These are phyloP conservation scores for Marasmius tenuissimus DNA, from an alignment of 1,284 basidiomycete genomes.

Conservation along the genomic window DNA sequence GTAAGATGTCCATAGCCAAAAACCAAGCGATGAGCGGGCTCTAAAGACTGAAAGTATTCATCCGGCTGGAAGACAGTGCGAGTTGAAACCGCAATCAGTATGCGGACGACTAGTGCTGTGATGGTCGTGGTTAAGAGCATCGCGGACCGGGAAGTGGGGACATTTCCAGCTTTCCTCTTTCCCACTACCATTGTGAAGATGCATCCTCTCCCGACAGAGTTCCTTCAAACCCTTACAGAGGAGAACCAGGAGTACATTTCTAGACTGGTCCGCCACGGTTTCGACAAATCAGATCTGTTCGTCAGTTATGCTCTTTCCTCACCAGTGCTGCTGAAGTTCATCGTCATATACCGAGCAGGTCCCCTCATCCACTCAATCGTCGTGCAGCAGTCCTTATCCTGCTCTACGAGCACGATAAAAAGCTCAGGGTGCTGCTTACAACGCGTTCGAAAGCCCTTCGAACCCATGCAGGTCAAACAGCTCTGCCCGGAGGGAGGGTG, in stretches of 20 bases:
- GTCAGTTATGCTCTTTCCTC: neutral
- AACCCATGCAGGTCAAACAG: neutral
- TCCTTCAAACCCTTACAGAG: neutral
- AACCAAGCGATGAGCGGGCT: conserved; percentile 86
- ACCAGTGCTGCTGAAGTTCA: neutral
- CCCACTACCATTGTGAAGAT: neutral
- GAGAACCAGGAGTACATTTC: neutral
- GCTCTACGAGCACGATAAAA: neutral
- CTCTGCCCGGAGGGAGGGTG: neutral
- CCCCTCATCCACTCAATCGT: neutral
- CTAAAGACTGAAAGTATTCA: conserved; percentile 95
- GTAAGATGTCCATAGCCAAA: conserved; percentile 93
- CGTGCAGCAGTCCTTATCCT: neutral
- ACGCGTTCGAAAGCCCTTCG: neutral
- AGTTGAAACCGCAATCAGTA: conserved; percentile 67
- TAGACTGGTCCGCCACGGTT: neutral
- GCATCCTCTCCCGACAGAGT: neutral
- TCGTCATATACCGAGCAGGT: neutral
- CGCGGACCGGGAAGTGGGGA: neutral
- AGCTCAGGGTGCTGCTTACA: neutral
- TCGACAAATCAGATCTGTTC: neutral
- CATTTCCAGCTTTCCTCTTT: neutral
- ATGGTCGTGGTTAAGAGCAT: conserved; percentile 3
- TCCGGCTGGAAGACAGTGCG: conserved; percentile 96
- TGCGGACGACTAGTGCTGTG: conserved; percentile 45